Base-by-base conservation (phyloP, 805 yeast genomes). In the Candida parachauliodes region DNA sequence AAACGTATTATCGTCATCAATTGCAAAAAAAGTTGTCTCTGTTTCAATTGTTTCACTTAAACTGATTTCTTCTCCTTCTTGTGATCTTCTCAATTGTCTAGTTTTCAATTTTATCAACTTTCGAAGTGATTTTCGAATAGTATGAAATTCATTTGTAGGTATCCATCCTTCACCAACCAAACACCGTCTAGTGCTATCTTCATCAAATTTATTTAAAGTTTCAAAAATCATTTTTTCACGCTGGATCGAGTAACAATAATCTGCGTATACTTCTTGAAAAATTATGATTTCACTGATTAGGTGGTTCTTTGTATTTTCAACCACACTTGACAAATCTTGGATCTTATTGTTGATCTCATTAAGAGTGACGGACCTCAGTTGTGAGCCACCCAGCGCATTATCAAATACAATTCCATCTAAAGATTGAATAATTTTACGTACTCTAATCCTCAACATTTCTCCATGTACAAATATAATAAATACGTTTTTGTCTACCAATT, bases 111-210 rank as follows among this genome's bases (percentile, higher is more conserved):
- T 64, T 37, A 80, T 60, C 12, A 71, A 55, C 9, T 49, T 51
- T 47, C 71, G 74, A 39, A 83, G 59, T 9, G 62, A 55, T 5
- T 52, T 55, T 14, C 63, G 57, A 9, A 65, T 50, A 12, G 39
- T 45, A 3, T 41, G 48, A 32, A 79, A 60, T 42, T 79, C 83
- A 38, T 67, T 65, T 8, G 62, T 62, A 24, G 88, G 88, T 25
- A 77, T 74, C 95, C 85, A 83, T 31, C 87, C 88, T 67, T 79
- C 87, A 22, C 79, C 85, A 36, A 77, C 83, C 33, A 77, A 69
- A 54, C 81, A 81, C 52, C 77, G 74, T 55, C 88, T 72, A 29
- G 75, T 74, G 38, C 72, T 62, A 55, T 84, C 93, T 54, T 76
- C 81, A 49, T 82, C 80, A 49, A 85, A 84, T 42, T 67, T 68